These are phyloP conservation scores for Catharanthus roseus DNA, from an alignment of 257 asterid species.

Conservation along the genomic window DNA sequence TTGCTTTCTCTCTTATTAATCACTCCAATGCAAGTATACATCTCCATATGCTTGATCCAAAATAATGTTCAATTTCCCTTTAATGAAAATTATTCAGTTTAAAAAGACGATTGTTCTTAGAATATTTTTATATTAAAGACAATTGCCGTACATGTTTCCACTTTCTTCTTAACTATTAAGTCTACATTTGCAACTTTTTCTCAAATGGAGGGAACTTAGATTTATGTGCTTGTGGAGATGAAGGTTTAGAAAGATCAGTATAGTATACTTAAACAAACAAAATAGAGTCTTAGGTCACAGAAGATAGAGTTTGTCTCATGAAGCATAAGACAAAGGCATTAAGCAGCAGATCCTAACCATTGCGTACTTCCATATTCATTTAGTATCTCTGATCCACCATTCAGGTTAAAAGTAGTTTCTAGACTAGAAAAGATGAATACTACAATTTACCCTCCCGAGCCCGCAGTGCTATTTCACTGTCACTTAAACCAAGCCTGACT, in stretches of 20 bases:
- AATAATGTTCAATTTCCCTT: background rate
- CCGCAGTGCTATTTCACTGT: background rate
- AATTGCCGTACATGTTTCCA: background rate
- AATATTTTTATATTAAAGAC: background rate
- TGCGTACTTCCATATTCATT: background rate
- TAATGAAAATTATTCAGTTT: background rate
- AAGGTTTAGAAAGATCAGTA: conserved; percentile 1
- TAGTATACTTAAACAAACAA: conserved; percentile 2
- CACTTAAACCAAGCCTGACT: background rate
- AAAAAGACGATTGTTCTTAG: background rate
- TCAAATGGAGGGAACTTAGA: background rate
- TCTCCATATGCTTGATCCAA: background rate
- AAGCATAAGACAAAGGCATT: background rate
- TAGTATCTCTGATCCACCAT: background rate
- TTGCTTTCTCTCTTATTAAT: background rate
- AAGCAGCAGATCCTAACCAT: background rate
- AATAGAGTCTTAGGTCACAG: background rate
- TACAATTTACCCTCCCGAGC: background rate
- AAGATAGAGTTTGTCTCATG: background rate
- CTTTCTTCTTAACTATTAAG: background rate
- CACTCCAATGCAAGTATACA: background rate
- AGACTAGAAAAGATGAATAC: background rate
- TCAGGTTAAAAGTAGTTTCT: background rate
- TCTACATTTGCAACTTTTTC: background rate
- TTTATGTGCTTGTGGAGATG: background rate